Conservation (phyloP, 2,329 filamentous ascomycete genomes). For the Xylaria arbuscula region DNA sequence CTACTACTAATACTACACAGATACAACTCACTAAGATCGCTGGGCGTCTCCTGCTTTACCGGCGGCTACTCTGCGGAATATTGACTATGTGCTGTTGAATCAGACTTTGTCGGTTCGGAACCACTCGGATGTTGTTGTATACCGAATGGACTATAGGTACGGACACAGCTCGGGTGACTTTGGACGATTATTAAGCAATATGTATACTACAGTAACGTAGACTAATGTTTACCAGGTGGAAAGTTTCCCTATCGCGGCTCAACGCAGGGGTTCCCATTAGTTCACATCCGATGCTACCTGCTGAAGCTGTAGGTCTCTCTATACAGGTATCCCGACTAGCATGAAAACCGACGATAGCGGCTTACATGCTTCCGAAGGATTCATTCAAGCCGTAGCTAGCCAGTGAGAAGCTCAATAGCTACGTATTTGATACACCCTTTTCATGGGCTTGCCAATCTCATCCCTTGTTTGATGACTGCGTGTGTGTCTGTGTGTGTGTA, state of each 20-base stretch:
- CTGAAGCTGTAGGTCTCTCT: conserved; percentile 20
- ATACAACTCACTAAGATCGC: conserved; percentile 13
- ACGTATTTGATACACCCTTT: conserved; percentile 23
- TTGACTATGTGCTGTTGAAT: conserved; percentile 10
- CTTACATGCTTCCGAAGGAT: conserved; percentile 26
- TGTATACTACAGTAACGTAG: conserved; percentile 4
- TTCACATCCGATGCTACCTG: conserved; percentile 26
- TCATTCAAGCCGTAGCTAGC: conserved; percentile 16
- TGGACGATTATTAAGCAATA: conserved; percentile 1
- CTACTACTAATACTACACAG: neutral
- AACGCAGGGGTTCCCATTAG: conserved; percentile 37
- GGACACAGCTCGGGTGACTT: conserved; percentile 7
- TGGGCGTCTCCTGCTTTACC: conserved; percentile 9
- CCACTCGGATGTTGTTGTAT: conserved; percentile 4
- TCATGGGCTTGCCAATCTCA: neutral
- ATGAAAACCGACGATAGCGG: conserved; percentile 7
- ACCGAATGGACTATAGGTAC: conserved; percentile 16
- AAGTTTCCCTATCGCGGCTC: conserved; percentile 22
- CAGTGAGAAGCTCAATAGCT: conserved; percentile 7
- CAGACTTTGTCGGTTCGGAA: neutral
- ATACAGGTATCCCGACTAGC: neutral
- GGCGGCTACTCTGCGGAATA: conserved; percentile 9
- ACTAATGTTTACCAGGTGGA: conserved; percentile 13
- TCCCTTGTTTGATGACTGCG: conserved; percentile 11
- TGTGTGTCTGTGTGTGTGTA: neutral